Base-by-base conservation (phyloP, 1,284 basidiomycete genomes). In the Moesziomyces parantarcticus region DNA sequence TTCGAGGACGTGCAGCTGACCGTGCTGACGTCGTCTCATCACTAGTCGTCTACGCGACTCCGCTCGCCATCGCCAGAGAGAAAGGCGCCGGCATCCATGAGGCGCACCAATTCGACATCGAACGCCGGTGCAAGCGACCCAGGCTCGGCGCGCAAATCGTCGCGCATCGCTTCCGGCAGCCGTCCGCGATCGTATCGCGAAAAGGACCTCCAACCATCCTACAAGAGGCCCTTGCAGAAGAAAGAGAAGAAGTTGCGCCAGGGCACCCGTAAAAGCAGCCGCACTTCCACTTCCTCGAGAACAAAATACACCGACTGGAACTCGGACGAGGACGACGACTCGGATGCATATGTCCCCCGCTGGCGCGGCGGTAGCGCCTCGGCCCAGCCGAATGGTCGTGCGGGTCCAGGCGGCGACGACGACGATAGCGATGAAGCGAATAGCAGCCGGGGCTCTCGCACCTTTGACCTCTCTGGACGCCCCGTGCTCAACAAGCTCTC, bases 251-350 rank as follows among this genome's bases (percentile, higher is more conserved):
- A 46, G 21, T 2, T 53, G 11, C 55, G 69, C 26, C 25, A 72
- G 25, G 69, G 69, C n/a, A 72, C 58, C 18, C 69, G 69, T 10
- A 58, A 47, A 13, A 72, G 69, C 57, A 67, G 63, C 48, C 59
- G 69, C 40, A 47, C 58, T 18, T 53, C 63, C 22, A 55, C 60
- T 20, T 61, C 63, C 22, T 50, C 58, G 2, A 40, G 69, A 29
- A 52, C 51, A 46, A 64, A 57, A 50, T 73, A 73, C 52, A 61
- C 25, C 9, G 70, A 73, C 40, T 73, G 70, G 70, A 58, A 68
- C 45, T 63, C 70, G 45, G 65, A 73, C 46, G 70, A 73, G 39
- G 58, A 61, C 14, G 44, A 73, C 21, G 64, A 73, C 21, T 64
- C 61, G 36, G 65, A 68, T 32, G 69, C 63, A 45, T 72, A 72